A percentile compares a stretch with the other conserved stretches of the same genome.
Evolutionary conservation across 768 basidiomycete species (phyloP).

Genomic region (Auricularia sp.): DNA sequence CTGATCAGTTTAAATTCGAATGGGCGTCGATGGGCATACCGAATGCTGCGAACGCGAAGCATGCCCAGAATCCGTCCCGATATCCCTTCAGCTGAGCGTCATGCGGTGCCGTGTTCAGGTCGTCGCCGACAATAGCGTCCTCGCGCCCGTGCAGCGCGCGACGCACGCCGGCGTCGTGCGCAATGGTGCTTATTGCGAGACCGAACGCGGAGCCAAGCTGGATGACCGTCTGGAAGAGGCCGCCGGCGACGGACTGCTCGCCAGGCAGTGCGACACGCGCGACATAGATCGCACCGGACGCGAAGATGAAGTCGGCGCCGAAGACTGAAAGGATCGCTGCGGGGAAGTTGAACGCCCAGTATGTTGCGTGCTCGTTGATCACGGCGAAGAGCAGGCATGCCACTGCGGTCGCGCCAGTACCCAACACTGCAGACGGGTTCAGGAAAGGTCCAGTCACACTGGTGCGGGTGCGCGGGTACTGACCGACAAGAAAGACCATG

Average conservation of each 20-base stretch:
- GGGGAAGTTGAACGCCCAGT: slow-evolving; percentile 73
- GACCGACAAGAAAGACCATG: slow-evolving; percentile 21
- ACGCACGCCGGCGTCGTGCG: slow-evolving; percentile 45
- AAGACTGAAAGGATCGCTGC: slow-evolving; percentile 56
- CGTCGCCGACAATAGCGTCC: slow-evolving; percentile 20
- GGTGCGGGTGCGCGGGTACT: no score
- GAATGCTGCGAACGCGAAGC: slow-evolving; percentile 49
- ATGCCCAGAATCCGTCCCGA: slow-evolving; percentile 54
- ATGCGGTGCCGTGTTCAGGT: slow-evolving; percentile 22
- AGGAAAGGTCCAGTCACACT: neutral
- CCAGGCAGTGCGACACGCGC: slow-evolving; percentile 55
- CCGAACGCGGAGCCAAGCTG: slow-evolving; percentile 64
- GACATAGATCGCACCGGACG: slow-evolving; percentile 64
- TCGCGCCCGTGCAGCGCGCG: slow-evolving; percentile 24
- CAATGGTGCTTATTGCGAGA: slow-evolving; percentile 61
- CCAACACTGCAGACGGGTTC: slow-evolving; percentile 26
- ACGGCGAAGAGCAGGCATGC: slow-evolving; percentile 61
- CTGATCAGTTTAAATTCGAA: neutral
- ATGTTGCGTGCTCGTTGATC: slow-evolving; percentile 45
- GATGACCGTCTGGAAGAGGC: neutral
- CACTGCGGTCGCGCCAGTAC: slow-evolving; percentile 46
- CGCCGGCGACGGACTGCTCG: slow-evolving; percentile 37
- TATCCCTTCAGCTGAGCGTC: slow-evolving; percentile 43
- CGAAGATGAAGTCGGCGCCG: slow-evolving; percentile 70
- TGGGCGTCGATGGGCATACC: slow-evolving; percentile 24